Evolutionary conservation across 2,329 filamentous ascomycete species (phyloP).

Genomic region (Nemania bipapillata): DNA sequence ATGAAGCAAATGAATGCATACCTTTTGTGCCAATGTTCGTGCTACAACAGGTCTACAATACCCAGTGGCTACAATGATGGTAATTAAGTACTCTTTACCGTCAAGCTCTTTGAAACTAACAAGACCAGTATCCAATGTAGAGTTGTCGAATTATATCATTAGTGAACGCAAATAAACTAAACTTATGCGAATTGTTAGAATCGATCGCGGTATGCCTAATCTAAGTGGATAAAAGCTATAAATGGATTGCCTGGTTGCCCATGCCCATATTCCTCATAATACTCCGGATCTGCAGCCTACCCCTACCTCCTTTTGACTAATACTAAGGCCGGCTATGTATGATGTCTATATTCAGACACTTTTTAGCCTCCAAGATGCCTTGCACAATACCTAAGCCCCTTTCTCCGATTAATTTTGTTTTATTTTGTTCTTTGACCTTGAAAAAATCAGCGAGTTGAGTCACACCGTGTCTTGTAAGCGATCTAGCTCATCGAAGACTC

Average conservation of each 20-base stretch:
- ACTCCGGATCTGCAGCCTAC: background rate
- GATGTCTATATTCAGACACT: background rate
- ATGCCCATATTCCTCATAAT: background rate
- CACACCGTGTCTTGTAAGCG: background rate
- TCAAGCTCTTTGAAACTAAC: background rate
- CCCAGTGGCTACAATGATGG: no score
- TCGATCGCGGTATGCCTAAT: background rate
- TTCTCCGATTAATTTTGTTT: background rate
- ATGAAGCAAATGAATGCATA: slow-evolving; percentile 26
- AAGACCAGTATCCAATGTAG: background rate
- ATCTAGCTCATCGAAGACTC: background rate
- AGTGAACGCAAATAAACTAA: background rate
- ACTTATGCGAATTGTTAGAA: background rate
- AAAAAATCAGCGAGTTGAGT: background rate
- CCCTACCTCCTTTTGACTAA: background rate
- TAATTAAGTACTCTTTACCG: background rate
- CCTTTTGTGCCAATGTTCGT: background rate
- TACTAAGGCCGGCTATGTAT: background rate
- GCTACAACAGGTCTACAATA: background rate
- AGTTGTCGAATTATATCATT: background rate
- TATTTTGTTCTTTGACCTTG: background rate
- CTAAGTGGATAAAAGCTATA: background rate
- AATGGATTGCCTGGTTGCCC: background rate
- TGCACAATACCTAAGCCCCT: background rate
- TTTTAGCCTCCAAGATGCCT: background rate